phyloP scores from a whole-genome alignment of 2,329 filamentous ascomycete species.

The Nothopassalora personata region DNA sequence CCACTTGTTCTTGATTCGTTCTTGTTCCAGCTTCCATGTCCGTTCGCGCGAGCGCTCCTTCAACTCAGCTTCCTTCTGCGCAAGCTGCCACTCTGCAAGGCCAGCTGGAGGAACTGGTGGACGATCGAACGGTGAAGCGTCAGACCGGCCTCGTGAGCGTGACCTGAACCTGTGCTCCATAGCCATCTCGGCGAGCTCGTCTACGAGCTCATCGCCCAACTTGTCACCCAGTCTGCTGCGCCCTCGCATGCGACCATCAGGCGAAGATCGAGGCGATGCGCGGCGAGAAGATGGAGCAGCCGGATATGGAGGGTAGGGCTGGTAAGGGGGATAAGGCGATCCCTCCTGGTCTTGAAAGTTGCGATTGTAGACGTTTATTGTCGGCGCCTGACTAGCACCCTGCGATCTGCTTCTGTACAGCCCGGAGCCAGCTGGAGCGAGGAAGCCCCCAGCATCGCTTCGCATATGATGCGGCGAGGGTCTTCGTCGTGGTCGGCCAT shows the following conservation, averaged over 20 bases:
- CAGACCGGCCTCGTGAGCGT: slow-evolving; percentile 30
- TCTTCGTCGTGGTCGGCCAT: slow-evolving; percentile 12
- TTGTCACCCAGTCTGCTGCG: slow-evolving; percentile 17
- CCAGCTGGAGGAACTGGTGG: slow-evolving; percentile 12
- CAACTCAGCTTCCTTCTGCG: slow-evolving; percentile 33
- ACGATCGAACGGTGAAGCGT: slow-evolving; percentile 20
- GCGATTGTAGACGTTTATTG: slow-evolving; percentile 45
- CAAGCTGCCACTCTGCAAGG: slow-evolving; percentile 28
- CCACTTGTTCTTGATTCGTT: slow-evolving; percentile 27
- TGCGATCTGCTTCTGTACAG: slow-evolving; percentile 43
- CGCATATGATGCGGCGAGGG: slow-evolving; percentile 19
- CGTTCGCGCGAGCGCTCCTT: slow-evolving; percentile 32
- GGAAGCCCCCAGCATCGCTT: slow-evolving; percentile 18
- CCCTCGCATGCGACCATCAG: slow-evolving; percentile 18
- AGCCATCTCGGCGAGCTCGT: slow-evolving; percentile 29
- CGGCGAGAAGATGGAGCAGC: slow-evolving; percentile 20
- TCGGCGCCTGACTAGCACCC: slow-evolving; percentile 40
- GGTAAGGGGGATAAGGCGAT: slow-evolving; percentile 11
- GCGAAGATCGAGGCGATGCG: slow-evolving; percentile 16
- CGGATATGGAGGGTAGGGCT: slow-evolving; percentile 22
- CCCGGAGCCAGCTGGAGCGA: slow-evolving; percentile 24
- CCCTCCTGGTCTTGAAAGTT: slow-evolving; percentile 23
- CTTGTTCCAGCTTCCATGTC: slow-evolving; percentile 35
- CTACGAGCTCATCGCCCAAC: slow-evolving; percentile 25
- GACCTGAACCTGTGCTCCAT: slow-evolving; percentile 31